A percentile compares a stretch with the other conserved stretches of the same genome.
These are phyloP conservation scores for Desmodesmus armatus DNA, from an alignment of 139 green algal genomes.

Conservation along the genomic window DNA sequence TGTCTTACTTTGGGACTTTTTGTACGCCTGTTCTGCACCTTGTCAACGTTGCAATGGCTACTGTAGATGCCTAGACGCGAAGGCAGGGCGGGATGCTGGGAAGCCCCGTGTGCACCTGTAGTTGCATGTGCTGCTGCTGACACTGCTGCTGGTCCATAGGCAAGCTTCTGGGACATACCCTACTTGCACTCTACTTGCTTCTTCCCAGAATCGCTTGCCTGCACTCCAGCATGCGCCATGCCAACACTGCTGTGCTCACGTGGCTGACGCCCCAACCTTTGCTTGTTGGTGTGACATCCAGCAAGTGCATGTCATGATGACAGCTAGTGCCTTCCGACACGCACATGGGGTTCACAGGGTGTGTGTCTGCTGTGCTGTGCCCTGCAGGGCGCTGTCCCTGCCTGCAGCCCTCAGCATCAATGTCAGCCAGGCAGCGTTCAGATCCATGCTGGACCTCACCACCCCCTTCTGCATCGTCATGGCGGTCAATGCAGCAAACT, in stretches of 20 bases:
- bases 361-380: background rate
- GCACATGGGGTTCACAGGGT: background rate
- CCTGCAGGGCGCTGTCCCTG: slow-evolving; percentile 39
- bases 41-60: background rate
- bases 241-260: too few relatives aligned
- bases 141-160: background rate
- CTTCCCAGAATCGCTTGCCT: too few relatives aligned
- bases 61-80: background rate
- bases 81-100: background rate
- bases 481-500: slow-evolving; percentile 57
- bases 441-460: slow-evolving; percentile 61
- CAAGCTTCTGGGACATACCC: too few relatives aligned
- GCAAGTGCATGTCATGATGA: too few relatives aligned
- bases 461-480: slow-evolving; percentile 70
- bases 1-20: background rate
- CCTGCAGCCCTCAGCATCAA: slow-evolving; percentile 48
- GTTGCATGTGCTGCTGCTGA: background rate
- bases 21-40: too few relatives aligned
- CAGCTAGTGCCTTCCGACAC: too few relatives aligned
- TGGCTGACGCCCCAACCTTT: too few relatives aligned
- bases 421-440: slow-evolving; percentile 50
- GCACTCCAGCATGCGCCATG: too few relatives aligned
- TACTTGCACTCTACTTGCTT: too few relatives aligned
- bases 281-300: too few relatives aligned
- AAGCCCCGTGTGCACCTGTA: background rate